Percentiles rank a stretch among this genome's conserved stretches.
phyloP scores from a whole-genome alignment of 169 alveolate species.

The Theileria parva region DNA sequence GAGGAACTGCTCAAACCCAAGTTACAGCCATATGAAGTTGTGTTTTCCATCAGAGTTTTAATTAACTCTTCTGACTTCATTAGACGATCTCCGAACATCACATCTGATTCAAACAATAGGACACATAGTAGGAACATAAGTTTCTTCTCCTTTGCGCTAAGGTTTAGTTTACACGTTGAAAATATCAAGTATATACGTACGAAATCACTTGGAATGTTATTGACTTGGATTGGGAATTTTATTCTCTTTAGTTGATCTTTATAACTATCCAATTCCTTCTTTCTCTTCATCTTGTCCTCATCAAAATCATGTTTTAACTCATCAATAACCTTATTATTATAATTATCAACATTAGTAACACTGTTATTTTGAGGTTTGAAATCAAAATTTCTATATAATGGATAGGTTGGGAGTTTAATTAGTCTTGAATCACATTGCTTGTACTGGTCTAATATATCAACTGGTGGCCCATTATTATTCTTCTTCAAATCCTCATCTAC shows the following conservation, averaged over 20 bases:
- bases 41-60: conserved; percentile 50
- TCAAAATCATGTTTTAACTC: background rate
- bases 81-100: conserved; percentile 16
- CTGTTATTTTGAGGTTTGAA: background rate
- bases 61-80: conserved; percentile 62
- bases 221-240: conserved; percentile 63
- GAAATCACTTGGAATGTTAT: conserved; percentile 69
- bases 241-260: conserved; percentile 37
- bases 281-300: background rate
- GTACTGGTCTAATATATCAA: conserved; percentile 37
- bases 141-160: conserved; percentile 43
- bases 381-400: conserved; percentile 47
- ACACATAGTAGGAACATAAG: conserved; percentile 57
- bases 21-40: conserved; percentile 63
- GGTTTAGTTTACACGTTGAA: conserved; percentile 39
- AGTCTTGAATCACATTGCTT: conserved; percentile 38
- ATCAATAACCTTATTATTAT: background rate
- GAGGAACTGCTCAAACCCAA: conserved; percentile 60
- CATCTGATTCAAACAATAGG: conserved; percentile 66
- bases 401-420: conserved; percentile 51
- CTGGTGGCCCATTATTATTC: conserved; percentile 56
- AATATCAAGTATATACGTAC: conserved; percentile 65
- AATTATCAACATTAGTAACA: background rate
- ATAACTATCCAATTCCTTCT: background rate
- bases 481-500: conserved; percentile 43